These are phyloP conservation scores for Botrytis medusae DNA, from an alignment of 2,329 filamentous ascomycete genomes.

Conservation along the genomic window DNA sequence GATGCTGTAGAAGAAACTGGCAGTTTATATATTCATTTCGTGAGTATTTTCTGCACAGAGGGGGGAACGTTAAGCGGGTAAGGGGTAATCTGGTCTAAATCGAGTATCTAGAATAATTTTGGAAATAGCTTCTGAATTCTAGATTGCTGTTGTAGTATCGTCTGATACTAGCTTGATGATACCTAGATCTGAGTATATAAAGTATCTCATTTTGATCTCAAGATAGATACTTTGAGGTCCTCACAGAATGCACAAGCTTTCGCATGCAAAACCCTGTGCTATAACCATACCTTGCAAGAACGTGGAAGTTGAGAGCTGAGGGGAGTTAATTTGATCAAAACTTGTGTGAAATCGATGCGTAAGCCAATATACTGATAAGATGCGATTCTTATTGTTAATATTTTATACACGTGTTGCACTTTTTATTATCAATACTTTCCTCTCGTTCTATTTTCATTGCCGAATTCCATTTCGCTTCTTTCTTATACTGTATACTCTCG, in stretches of 20 bases:
- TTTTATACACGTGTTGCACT: background rate
- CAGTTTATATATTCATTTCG: background rate
- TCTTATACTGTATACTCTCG: background rate
- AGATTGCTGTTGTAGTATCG: background rate
- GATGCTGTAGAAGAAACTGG: too few species aligned
- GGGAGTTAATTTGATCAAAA: background rate
- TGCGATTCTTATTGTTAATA: background rate
- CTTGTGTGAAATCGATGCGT: background rate
- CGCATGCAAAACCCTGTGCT: background rate
- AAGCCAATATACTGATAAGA: too few species aligned
- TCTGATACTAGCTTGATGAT: background rate
- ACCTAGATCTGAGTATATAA: background rate
- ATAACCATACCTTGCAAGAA: accelerated
- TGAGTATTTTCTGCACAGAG: background rate
- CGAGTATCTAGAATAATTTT: background rate
- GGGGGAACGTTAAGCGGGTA: accelerated
- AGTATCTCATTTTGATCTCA: background rate
- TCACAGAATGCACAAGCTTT: background rate
- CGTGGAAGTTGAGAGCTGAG: background rate
- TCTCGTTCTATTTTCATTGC: background rate
- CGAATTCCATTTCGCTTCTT: background rate
- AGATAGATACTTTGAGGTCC: background rate
- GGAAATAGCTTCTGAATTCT: background rate
- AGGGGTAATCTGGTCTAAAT: background rate
- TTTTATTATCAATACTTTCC: background rate